A percentile compares a stretch with the other conserved stretches of the same genome.
Evolutionary conservation across 257 asterid genomes (phyloP).

Genomic region (Jaltomata sinuosa): DNA sequence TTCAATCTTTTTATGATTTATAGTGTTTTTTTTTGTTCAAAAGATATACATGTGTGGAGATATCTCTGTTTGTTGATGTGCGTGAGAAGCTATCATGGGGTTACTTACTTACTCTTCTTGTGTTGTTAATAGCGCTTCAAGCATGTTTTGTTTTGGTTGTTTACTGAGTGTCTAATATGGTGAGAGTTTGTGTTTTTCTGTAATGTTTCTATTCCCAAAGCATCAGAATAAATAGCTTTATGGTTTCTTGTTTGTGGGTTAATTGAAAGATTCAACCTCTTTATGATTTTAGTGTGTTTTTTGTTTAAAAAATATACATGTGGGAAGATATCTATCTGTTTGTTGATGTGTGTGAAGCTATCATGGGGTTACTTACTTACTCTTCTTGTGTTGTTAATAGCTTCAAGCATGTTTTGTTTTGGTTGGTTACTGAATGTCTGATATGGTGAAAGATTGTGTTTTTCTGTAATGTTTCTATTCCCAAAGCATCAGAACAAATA

Average conservation of each 20-base stretch:
- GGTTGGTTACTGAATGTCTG: not conserved
- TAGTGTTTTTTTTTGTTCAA: not conserved
- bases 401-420: not conserved
- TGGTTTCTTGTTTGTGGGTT: not conserved
- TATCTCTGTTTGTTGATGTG: not conserved
- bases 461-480: not conserved
- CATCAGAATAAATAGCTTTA: not conserved
- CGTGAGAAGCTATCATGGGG: not conserved
- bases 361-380: not conserved
- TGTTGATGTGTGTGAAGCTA: not conserved
- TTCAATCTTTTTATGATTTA: constrained; percentile 9
- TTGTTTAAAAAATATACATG: not conserved
- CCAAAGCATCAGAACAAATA: not conserved
- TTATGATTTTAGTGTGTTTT: constrained; percentile 1
- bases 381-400: not conserved
- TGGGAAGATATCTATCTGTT: not conserved
- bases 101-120: not conserved
- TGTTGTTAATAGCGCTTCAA: not conserved
- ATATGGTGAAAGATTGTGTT: not conserved
- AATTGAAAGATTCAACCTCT: constrained; percentile 17
- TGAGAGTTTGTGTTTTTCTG: not conserved
- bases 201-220: not conserved
- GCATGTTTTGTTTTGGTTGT: not conserved
- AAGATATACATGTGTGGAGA: not conserved
- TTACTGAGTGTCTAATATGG: not conserved